These are phyloP conservation scores for Tetratostichococcus sp. DNA, from an alignment of 139 green algal genomes.

Conservation along the genomic window DNA sequence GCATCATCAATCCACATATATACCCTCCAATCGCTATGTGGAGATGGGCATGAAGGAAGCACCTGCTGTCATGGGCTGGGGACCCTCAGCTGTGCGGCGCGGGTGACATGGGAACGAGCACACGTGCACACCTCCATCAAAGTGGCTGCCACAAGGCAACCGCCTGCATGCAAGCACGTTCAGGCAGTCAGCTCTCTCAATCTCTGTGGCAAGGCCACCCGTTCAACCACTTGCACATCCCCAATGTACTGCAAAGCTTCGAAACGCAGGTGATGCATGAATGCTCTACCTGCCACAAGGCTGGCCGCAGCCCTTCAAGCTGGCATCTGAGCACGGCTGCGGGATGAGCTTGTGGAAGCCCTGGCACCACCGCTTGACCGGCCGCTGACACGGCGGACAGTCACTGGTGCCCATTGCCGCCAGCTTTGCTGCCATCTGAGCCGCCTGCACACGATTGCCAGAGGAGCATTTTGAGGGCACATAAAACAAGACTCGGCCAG, in stretches of 20 bases:
- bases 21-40: too few relatives aligned
- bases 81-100: background rate
- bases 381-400: slow-evolving; percentile 44
- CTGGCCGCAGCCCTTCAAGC: slow-evolving; percentile 39
- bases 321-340: slow-evolving; percentile 33
- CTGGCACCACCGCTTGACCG: slow-evolving; percentile 43
- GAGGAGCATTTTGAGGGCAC: too few relatives aligned
- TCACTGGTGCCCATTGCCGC: background rate
- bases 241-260: too few relatives aligned
- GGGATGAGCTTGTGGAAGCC: slow-evolving; percentile 33
- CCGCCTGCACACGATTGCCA: background rate
- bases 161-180: slow-evolving; percentile 1
- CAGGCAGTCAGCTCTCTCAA: too few relatives aligned
- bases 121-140: slow-evolving; percentile 16
- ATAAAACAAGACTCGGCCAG: too few relatives aligned
- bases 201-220: too few relatives aligned
- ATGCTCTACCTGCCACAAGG: slow-evolving; percentile 22
- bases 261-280: too few relatives aligned
- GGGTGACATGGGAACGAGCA: slow-evolving; percentile 51
- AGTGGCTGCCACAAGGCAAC: slow-evolving; percentile 64
- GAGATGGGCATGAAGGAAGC: too few relatives aligned
- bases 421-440: background rate
- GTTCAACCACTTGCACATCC: too few relatives aligned
- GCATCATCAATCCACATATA: too few relatives aligned
- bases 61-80: slow-evolving; percentile 1